Conservation (phyloP, 2,329 filamentous ascomycete species). For the Paraconiothyrium brasiliense region DNA sequence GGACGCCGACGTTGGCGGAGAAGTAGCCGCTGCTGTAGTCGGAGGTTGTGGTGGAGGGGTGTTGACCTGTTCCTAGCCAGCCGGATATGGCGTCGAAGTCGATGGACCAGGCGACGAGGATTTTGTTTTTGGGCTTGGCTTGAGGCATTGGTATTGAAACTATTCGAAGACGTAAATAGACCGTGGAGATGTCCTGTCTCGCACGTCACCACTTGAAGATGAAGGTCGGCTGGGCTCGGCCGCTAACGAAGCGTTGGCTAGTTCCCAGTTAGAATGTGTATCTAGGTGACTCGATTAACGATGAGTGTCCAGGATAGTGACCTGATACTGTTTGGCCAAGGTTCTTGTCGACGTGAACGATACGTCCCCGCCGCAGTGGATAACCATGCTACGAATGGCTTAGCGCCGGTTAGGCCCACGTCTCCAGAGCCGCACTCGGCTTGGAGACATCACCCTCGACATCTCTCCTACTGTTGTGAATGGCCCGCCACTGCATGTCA, state of each 20-base stretch:
- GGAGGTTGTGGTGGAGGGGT: conserved; percentile 63
- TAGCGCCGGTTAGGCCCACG: neutral
- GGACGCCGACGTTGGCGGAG: conserved; percentile 65
- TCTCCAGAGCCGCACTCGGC: too few relatives aligned
- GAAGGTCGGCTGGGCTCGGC: too few relatives aligned
- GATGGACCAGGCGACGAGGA: conserved; percentile 48
- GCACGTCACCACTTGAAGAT: too few relatives aligned
- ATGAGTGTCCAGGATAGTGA: too few relatives aligned
- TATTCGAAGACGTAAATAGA: too few relatives aligned
- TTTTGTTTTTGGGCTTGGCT: conserved; percentile 47
- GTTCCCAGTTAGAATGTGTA: too few relatives aligned
- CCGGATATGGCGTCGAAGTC: conserved; percentile 69
- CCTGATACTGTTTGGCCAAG: too few relatives aligned
- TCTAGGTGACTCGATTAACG: too few relatives aligned
- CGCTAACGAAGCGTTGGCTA: too few relatives aligned
- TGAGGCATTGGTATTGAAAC: neutral
- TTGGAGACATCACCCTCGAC: neutral
- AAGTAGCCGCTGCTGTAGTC: conserved; percentile 67
- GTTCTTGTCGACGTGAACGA: too few relatives aligned
- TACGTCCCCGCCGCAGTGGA: too few relatives aligned
- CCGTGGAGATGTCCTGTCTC: too few relatives aligned
- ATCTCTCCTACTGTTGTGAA: neutral
- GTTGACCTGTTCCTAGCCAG: conserved; percentile 66
- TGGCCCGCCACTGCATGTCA: neutral
- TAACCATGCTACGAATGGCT: neutral